A percentile compares a stretch with the other conserved stretches of the same genome.
phyloP scores from a whole-genome alignment of 2,329 filamentous ascomycete genomes.

The Colletotrichum magnum region DNA sequence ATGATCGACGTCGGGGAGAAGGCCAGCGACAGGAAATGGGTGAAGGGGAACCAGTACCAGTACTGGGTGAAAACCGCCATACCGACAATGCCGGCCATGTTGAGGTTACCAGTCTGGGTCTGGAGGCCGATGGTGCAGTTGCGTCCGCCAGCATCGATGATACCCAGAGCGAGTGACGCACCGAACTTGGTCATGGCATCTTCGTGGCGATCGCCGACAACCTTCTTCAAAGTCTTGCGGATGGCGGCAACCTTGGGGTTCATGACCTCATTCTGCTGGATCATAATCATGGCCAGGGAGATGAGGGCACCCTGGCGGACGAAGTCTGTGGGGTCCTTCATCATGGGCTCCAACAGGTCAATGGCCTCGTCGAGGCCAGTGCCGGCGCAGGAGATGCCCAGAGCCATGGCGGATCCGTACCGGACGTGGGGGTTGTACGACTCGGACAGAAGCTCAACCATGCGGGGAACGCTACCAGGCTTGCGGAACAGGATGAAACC shows the following conservation, averaged over 20 bases:
- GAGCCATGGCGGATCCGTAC: slow-evolving; percentile 97
- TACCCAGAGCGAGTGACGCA: slow-evolving; percentile 91
- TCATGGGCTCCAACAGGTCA: slow-evolving; percentile 97
- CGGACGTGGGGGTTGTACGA: slow-evolving; percentile 99
- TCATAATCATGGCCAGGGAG: slow-evolving; percentile 95
- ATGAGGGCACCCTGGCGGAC: slow-evolving; percentile 97
- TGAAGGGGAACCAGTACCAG: slow-evolving; percentile 99
- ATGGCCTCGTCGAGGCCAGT: slow-evolving; percentile 97
- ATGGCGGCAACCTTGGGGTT: slow-evolving; percentile 95
- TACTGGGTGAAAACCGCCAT: slow-evolving; percentile 99
- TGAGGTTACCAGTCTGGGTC: slow-evolving; percentile 97
- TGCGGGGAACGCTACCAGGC: slow-evolving; percentile 94
- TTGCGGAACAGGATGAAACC: slow-evolving; percentile 99
- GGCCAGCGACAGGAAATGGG: slow-evolving; percentile 94
- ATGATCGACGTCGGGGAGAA: slow-evolving; percentile 98
- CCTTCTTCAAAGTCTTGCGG: slow-evolving; percentile 94
- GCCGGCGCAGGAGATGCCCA: slow-evolving; percentile 97
- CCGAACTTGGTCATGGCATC: slow-evolving; percentile 99
- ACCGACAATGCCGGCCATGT: slow-evolving; percentile 98
- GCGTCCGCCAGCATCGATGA: slow-evolving; percentile 96
- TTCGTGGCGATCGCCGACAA: slow-evolving; percentile 93
- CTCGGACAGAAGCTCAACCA: slow-evolving; percentile 98
- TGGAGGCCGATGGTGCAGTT: slow-evolving; percentile 99
- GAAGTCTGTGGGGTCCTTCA: slow-evolving; percentile 99
- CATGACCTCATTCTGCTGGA: slow-evolving; percentile 99